Evolutionary conservation across 805 yeast genomes (phyloP).

Genomic region (Grigorovia transvaalensis): DNA sequence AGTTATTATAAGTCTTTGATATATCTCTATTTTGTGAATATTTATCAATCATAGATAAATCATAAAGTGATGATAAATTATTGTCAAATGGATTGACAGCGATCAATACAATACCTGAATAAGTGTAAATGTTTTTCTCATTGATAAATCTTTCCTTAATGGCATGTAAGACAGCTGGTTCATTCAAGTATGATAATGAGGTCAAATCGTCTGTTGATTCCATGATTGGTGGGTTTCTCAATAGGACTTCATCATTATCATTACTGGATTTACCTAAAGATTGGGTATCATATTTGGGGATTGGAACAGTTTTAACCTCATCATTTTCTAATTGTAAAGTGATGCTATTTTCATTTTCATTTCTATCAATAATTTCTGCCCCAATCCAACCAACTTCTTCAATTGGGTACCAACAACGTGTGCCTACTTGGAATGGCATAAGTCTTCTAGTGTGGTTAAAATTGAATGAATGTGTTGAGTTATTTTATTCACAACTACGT

Average conservation of each 20-base stretch:
- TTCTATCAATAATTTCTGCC: slow-evolving; percentile 44
- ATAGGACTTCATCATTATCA: slow-evolving; percentile 30
- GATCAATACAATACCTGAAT: slow-evolving; percentile 91
- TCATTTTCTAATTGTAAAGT: slow-evolving; percentile 46
- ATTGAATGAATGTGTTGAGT: background rate
- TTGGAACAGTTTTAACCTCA: slow-evolving; percentile 28
- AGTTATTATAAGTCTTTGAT: slow-evolving; percentile 48
- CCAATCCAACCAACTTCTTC: slow-evolving; percentile 64
- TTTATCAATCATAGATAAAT: slow-evolving; percentile 85
- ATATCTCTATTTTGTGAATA: slow-evolving; percentile 40
- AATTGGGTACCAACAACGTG: slow-evolving; percentile 73
- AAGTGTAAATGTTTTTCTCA: slow-evolving; percentile 84
- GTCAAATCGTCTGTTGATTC: slow-evolving; percentile 95
- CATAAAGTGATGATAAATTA: slow-evolving; percentile 78
- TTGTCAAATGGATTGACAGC: slow-evolving; percentile 89
- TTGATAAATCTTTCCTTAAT: slow-evolving; percentile 70
- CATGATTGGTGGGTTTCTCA: slow-evolving; percentile 83
- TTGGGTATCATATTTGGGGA: background rate
- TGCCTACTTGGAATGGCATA: slow-evolving; percentile 42
- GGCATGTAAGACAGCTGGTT: slow-evolving; percentile 93
- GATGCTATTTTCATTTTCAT: slow-evolving; percentile 36
- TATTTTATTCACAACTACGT: too few species aligned
- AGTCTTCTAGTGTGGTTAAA: too few species aligned
- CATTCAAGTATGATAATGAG: slow-evolving; percentile 81
- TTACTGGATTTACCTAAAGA: too few species aligned